phyloP scores from a whole-genome alignment of 2,329 filamentous ascomycete species.

The Emergomyces pasteurianus region DNA sequence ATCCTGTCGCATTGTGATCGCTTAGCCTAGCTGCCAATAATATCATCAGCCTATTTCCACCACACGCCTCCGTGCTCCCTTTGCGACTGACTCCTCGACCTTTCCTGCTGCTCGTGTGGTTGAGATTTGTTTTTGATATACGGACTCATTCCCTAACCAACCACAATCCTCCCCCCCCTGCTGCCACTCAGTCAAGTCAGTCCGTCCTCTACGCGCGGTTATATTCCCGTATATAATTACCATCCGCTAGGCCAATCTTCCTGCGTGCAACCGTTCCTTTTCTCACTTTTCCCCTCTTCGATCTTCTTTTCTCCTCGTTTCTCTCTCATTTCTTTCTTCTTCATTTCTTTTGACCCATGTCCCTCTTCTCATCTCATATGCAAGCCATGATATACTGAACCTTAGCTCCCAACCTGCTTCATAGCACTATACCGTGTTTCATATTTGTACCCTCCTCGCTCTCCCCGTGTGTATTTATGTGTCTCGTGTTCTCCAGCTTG shows the following conservation, averaged over 20 bases:
- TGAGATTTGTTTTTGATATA: not conserved
- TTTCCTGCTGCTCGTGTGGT: not conserved
- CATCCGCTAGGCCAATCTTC: not conserved
- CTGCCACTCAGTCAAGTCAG: not conserved
- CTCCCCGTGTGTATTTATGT: not conserved
- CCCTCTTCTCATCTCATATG: constrained; percentile 4
- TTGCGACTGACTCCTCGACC: not conserved
- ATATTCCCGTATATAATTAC: not conserved
- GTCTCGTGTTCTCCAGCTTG: not conserved
- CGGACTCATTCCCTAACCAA: no score
- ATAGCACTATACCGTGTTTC: not conserved
- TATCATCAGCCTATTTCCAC: not conserved
- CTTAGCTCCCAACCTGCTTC: not conserved
- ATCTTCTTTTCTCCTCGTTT: not conserved
- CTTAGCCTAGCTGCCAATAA: not conserved
- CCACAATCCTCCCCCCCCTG: not conserved
- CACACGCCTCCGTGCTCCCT: not conserved
- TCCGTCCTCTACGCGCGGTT: not conserved
- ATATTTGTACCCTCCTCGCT: not conserved
- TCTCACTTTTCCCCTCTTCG: constrained; percentile 1
- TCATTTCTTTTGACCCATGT: constrained; percentile 7
- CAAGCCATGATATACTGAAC: not conserved
- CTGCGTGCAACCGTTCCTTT: not conserved
- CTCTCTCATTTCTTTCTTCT: constrained; percentile 9
- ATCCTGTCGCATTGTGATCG: not conserved